Evolutionary conservation across 495 filamentous ascomycete genomes (phyloP).

Genomic region (Podospora anserina): DNA sequence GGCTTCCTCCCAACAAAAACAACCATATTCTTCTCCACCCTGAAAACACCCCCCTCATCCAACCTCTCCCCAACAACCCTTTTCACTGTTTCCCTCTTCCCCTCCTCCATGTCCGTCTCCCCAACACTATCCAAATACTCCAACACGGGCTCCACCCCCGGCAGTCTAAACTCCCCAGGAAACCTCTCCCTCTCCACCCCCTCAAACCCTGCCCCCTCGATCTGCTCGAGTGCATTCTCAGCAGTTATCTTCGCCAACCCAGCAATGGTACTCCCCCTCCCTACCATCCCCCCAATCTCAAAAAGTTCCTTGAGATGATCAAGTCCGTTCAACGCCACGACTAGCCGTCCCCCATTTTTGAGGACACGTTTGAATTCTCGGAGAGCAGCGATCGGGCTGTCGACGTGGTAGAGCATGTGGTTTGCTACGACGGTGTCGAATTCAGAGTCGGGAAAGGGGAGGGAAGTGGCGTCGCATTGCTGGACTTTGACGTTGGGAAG

Average conservation of each 20-base stretch:
- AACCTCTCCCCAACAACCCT: neutral
- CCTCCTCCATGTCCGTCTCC: conserved; percentile 37
- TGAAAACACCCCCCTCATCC: neutral
- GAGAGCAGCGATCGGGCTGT: conserved; percentile 5
- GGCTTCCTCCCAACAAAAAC: neutral
- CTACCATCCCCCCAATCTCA: conserved; percentile 4
- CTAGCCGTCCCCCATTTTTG: neutral
- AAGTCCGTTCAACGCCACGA: conserved; percentile 13
- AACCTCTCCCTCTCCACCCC: neutral
- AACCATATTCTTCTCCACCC: conserved; percentile 6
- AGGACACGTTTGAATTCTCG: conserved; percentile 9
- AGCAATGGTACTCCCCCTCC: conserved; percentile 7
- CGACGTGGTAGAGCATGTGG: conserved; percentile 19
- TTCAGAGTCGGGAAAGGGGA: neutral
- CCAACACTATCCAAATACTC: conserved; percentile 20
- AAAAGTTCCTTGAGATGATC: conserved; percentile 12
- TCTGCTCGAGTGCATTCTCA: conserved; percentile 6
- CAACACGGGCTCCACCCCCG: conserved; percentile 9
- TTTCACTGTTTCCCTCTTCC: conserved; percentile 10
- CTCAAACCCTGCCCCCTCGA: neutral
- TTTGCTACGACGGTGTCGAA: conserved; percentile 14
- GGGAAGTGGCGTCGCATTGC: conserved; percentile 13
- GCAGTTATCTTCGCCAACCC: conserved; percentile 10
- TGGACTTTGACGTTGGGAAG: neutral
- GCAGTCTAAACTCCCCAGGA: conserved; percentile 11